A percentile compares a stretch with the other conserved stretches of the same genome.
These are phyloP conservation scores for Hirsutella thompsonii DNA, from an alignment of 2,329 filamentous ascomycete genomes.

Conservation along the genomic window DNA sequence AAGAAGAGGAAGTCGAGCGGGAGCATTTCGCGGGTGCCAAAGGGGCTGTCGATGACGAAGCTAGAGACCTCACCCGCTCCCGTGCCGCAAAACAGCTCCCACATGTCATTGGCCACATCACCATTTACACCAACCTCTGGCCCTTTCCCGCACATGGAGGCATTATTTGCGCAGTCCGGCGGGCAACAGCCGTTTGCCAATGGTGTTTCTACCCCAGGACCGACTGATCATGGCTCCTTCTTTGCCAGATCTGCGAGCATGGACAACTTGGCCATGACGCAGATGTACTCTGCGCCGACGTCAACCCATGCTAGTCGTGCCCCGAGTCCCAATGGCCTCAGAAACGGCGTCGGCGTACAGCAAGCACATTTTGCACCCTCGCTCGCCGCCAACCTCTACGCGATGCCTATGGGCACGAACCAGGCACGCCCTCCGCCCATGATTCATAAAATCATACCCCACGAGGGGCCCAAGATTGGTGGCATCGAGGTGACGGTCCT, in stretches of 20 bases:
- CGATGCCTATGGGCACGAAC: conserved; percentile 33
- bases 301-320: conserved; percentile 67
- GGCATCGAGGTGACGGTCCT: conserved; percentile 81
- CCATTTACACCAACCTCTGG: conserved; percentile 37
- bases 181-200: conserved; percentile 32
- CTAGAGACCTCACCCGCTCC: conserved; percentile 46
- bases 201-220: conserved; percentile 54
- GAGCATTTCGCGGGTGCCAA: conserved; percentile 52
- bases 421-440: conserved; percentile 37
- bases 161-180: conserved; percentile 25
- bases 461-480: conserved; percentile 68
- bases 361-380: conserved; percentile 33
- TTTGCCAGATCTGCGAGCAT: conserved; percentile 47
- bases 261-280: conserved; percentile 50
- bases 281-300: conserved; percentile 57
- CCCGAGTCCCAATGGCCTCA: conserved; percentile 52
- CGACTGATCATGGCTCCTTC: conserved; percentile 46
- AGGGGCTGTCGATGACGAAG: conserved; percentile 68
- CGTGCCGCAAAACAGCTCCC: conserved; percentile 20
- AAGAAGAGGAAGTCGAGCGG: conserved; percentile 77
- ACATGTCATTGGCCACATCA: conserved; percentile 31
- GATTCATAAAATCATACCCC: conserved; percentile 74
- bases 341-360: conserved; percentile 29
- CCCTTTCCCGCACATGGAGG: conserved; percentile 30
- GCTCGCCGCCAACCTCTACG: conserved; percentile 35